Percentiles rank a stretch among this genome's conserved stretches.
phyloP scores from a whole-genome alignment of 257 asterid genomes.

The Nicotiana noctiflora region DNA sequence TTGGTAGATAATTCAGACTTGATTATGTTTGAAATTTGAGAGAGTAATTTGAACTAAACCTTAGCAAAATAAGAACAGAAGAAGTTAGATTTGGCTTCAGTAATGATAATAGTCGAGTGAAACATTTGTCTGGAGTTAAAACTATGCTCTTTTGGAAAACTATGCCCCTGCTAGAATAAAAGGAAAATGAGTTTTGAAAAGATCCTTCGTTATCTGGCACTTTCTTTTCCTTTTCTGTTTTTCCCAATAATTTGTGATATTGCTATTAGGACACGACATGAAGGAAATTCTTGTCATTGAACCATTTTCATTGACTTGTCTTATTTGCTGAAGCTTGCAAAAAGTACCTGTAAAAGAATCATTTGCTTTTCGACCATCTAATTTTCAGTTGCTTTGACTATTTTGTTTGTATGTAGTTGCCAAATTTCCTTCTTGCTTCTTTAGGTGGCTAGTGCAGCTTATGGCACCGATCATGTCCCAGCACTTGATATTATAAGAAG shows the following conservation, averaged over 20 bases:
- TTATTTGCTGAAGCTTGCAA: not conserved
- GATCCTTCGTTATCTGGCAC: not conserved
- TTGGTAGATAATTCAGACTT: not conserved
- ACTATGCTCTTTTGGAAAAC: not conserved
- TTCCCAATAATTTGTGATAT: not conserved
- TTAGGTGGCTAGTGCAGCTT: conserved; percentile 94
- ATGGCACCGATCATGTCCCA: conserved; percentile 60
- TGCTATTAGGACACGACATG: not conserved
- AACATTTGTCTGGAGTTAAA: not conserved
- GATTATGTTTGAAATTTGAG: not conserved
- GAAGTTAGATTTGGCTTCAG: not conserved
- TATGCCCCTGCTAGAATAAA: not conserved
- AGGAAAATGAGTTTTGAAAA: not conserved
- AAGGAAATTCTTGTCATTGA: not conserved
- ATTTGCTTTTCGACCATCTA: not conserved
- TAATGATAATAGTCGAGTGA: not conserved
- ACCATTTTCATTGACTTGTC: not conserved
- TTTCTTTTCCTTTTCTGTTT: not conserved
- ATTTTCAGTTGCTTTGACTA: not conserved
- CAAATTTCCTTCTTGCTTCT: conserved; percentile 11
- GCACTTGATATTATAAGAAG: conserved; percentile 66
- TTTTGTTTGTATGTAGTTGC: not conserved
- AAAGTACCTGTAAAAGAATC: not conserved
- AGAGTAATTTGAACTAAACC: not conserved
- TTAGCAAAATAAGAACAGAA: not conserved